Conservation (phyloP, 2,329 filamentous ascomycete species). For the Pseudocercospora ulei region DNA sequence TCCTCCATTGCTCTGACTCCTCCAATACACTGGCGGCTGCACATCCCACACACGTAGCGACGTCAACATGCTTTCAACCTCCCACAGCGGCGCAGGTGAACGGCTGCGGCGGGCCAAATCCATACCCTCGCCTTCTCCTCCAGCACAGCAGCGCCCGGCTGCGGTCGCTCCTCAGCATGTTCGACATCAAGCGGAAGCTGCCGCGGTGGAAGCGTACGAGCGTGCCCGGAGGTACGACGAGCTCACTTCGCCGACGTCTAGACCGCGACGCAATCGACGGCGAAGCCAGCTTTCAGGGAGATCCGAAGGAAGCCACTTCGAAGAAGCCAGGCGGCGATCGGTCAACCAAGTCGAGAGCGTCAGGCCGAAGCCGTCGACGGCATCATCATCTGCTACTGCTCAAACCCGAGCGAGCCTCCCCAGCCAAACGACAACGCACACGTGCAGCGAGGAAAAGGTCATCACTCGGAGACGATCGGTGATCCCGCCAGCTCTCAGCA, state of each 20-base stretch:
- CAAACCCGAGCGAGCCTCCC: conserved; percentile 6
- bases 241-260: conserved; percentile 13
- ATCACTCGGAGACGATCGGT: conserved; percentile 23
- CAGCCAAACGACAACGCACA: conserved; percentile 3
- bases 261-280: conserved; percentile 20
- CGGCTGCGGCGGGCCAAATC: conserved; percentile 33
- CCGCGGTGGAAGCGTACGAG: conserved; percentile 52
- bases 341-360: conserved; percentile 11
- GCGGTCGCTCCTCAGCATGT: conserved; percentile 39
- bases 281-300: conserved; percentile 25
- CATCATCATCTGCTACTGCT: background rate
- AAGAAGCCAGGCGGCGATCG: conserved; percentile 25
- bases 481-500: conserved; percentile 16
- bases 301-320: conserved; percentile 33
- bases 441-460: conserved; percentile 18
- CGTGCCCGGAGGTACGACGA: conserved; percentile 42
- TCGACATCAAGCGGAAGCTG: conserved; percentile 52
- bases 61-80: conserved; percentile 33
- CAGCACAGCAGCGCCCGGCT: conserved; percentile 20
- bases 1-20: too few species aligned
- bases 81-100: conserved; percentile 29
- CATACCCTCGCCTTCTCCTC: too few species aligned
- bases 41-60: too few species aligned
- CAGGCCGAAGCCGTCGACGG: conserved; percentile 6
- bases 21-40: too few species aligned